Evolutionary conservation across 1,284 basidiomycete genomes (phyloP).

Genomic region (Malassezia nana): DNA sequence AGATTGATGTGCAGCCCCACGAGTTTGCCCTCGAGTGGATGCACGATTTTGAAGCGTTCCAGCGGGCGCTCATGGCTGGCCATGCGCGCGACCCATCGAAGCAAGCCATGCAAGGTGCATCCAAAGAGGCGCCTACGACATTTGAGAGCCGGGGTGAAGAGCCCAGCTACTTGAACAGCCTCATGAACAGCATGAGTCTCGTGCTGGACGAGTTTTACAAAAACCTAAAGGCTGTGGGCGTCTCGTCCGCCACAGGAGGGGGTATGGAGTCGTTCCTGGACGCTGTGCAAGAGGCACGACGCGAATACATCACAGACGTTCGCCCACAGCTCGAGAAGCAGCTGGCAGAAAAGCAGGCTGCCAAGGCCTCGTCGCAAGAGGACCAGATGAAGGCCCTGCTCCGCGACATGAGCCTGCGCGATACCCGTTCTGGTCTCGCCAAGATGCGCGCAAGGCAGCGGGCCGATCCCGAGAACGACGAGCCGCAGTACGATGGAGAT

Average conservation of each 20-base stretch:
- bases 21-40: slow-evolving; percentile 95
- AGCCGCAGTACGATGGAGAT: slow-evolving; percentile 39
- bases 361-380: slow-evolving; percentile 57
- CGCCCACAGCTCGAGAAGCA: slow-evolving; percentile 75
- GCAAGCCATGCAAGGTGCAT: slow-evolving; percentile 2
- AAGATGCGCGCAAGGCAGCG: slow-evolving; percentile 29
- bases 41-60: slow-evolving; percentile 77
- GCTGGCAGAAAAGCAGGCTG: slow-evolving; percentile 54
- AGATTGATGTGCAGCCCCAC: slow-evolving; percentile 81
- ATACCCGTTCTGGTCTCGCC: slow-evolving; percentile 30
- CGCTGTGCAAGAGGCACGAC: slow-evolving; percentile 73
- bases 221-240: slow-evolving; percentile 84
- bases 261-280: slow-evolving; percentile 84
- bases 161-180: slow-evolving; percentile 91
- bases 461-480: slow-evolving; percentile 7
- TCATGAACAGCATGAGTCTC: slow-evolving; percentile 98
- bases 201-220: slow-evolving; percentile 98
- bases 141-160: slow-evolving; percentile 56
- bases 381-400: slow-evolving; percentile 73
- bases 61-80: slow-evolving; percentile 51
- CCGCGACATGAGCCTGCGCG: slow-evolving; percentile 62
- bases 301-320: slow-evolving; percentile 81
- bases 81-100: slow-evolving; percentile 51
- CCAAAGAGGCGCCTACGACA: background rate
- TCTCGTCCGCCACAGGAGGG: slow-evolving; percentile 86